Conservation (phyloP, 1,139 yeast genomes). For the Pichia sp. region DNA sequence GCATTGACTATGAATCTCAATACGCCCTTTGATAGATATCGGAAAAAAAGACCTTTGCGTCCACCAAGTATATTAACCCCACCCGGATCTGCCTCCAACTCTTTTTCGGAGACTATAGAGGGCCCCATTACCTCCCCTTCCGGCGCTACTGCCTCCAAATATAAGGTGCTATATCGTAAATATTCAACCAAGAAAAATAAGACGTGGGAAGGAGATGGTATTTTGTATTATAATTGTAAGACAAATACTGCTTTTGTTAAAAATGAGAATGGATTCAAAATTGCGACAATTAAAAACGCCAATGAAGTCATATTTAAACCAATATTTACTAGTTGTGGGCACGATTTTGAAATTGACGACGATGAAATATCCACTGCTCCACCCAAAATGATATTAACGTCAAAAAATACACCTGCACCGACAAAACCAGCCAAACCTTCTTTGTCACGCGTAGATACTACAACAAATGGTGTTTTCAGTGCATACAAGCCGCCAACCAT, state of each 20-base stretch:
- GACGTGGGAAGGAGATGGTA: constrained; percentile 94
- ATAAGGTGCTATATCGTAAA: constrained; percentile 60
- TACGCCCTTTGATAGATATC: constrained; percentile 4
- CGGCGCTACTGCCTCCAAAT: constrained; percentile 10
- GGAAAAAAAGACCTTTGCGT: neutral
- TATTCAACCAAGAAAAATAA: constrained; percentile 70
- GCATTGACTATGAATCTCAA: constrained; percentile 8
- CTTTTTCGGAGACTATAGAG: no score
- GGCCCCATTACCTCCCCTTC: no score
- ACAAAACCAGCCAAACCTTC: no score
- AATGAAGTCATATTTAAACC: constrained; percentile 30
- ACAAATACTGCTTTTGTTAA: constrained; percentile 16
- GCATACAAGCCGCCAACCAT: no score
- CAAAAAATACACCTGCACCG: no score
- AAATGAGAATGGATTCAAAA: constrained; percentile 17
- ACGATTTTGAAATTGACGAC: constrained; percentile 46
- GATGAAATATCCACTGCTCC: constrained; percentile 9
- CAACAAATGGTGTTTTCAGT: no score
- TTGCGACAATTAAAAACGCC: constrained; percentile 15
- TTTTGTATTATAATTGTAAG: constrained; percentile 27
- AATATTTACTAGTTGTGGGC: constrained; percentile 38
- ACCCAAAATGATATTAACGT: no score
- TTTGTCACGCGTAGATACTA: no score
- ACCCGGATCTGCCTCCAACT: no score
- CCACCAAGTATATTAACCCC: no score